Evolutionary conservation across 148 eudicot genomes (phyloP), one percentile per base, ranked within the genome.

Genomic region (Rhododendron ovatum): DNA sequence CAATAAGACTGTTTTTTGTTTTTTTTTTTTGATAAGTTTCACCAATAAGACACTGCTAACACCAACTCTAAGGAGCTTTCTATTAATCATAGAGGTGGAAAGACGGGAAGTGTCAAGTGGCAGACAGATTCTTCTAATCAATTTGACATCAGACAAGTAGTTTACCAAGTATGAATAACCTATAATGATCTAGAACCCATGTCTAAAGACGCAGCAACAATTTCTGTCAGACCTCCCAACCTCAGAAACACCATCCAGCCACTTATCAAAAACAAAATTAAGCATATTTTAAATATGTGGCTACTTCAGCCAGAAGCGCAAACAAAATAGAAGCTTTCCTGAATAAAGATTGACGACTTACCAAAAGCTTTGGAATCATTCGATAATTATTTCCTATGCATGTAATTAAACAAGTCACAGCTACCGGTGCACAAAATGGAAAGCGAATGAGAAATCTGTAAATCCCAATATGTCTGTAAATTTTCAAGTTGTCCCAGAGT

Each of bases 21-120:
- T 41, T 41, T 41, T 6, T 41, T 41, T 39, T 39, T 0, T 0
- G 45, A 41, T 6, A 41, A 41, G 45, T 5, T 41, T 41, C 45
- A 41, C 1, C 45, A 41, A 41, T 33, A 43, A 55, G 57, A 87
- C 77, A 24, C 37, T 81, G 50, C 81, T 82, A 89, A 85, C 18
- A 69, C 35, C 33, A 4, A 55, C 61, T 4, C 24, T 55, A 20
- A 55, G 7, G 5, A 55, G 18, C 24, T 3, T 55, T 15, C 61
- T 9, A 63, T n/a, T 63, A 24, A 1, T 22, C 22, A 61, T 24
- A 24, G 7, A 61, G 26, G 9, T 22, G 26, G 11, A 22, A 61
- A 61, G 28, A 61, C 0, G n/a, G 71, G 71, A 9, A 7, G n/a
- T n/a, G 11, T 63, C 8, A 7, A 61, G 18, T 61, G 67, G 67